phyloP scores from a whole-genome alignment of 306 rosid species.

The Quercus parvula region DNA sequence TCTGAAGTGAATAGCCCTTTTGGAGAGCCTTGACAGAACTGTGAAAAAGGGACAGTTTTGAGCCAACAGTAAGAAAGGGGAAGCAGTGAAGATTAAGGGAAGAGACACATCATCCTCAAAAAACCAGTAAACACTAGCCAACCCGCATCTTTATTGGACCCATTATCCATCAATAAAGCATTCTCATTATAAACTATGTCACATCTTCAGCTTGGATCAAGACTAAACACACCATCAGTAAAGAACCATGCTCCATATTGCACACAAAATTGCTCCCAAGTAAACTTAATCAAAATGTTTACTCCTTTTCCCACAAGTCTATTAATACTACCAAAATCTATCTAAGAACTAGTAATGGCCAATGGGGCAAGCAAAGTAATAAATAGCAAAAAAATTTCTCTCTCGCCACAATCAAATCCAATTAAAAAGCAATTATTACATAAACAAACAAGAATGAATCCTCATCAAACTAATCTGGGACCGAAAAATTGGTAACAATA shows the following conservation, averaged over 20 bases:
- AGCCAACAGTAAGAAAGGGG: neutral
- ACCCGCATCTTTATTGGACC: neutral
- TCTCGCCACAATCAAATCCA: neutral
- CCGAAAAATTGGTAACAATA: slow-evolving; percentile 10
- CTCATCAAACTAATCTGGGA: neutral
- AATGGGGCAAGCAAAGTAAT: neutral
- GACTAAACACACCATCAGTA: neutral
- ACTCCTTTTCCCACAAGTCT: neutral
- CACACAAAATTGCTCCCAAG: neutral
- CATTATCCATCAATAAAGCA: neutral
- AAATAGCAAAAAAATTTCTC: neutral
- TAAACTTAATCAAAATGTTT: neutral
- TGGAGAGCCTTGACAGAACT: neutral
- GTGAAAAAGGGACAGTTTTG: neutral
- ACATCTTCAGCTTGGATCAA: neutral
- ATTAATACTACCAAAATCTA: neutral
- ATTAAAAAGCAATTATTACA: neutral
- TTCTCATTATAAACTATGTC: neutral
- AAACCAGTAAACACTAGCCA: neutral
- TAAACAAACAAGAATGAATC: too few relatives aligned
- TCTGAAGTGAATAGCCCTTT: neutral
- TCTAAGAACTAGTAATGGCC: neutral
- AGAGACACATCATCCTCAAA: neutral
- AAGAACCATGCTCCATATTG: neutral
- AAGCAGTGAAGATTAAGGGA: neutral